phyloP scores from a whole-genome alignment of 75 land plant genomes.

The Larix kaempferi region DNA sequence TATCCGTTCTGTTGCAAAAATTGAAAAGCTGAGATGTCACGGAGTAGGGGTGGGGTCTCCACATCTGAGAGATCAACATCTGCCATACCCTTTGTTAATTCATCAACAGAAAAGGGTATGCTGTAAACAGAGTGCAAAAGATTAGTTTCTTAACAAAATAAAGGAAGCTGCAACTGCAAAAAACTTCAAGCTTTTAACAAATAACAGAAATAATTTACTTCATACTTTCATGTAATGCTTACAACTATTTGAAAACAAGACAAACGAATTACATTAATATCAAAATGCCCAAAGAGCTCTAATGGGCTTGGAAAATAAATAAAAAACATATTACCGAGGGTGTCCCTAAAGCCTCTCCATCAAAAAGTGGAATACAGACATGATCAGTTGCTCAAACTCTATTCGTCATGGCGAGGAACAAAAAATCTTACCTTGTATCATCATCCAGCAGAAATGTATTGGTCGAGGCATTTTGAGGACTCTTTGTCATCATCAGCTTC shows the following conservation, averaged over 20 bases:
- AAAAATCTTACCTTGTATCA: slow-evolving; percentile 74
- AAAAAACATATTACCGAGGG: neutral
- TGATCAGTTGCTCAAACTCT: neutral
- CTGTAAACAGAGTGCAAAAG: slow-evolving; percentile 23
- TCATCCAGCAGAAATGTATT: slow-evolving; percentile 97
- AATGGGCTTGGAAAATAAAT: neutral
- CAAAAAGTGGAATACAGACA: neutral
- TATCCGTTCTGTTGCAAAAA: slow-evolving; percentile 24
- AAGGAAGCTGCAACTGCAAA: too few relatives aligned
- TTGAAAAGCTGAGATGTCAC: slow-evolving; percentile 50
- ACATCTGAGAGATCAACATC: slow-evolving; percentile 51
- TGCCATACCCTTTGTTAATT: slow-evolving; percentile 42
- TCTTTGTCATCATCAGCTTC: slow-evolving; percentile 78
- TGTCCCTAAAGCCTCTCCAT: neutral
- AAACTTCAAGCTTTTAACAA: neutral
- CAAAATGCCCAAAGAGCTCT: neutral
- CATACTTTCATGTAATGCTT: neutral
- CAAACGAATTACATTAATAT: neutral
- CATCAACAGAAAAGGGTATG: slow-evolving; percentile 57
- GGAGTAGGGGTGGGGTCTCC: slow-evolving; percentile 40
- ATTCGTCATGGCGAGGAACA: neutral
- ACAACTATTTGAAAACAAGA: neutral
- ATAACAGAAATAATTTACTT: neutral
- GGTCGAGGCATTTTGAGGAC: slow-evolving; percentile 56
- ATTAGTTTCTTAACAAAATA: neutral